Conservation (phyloP, 2,329 filamentous ascomycete genomes). For the Fusarium hainanense region DNA sequence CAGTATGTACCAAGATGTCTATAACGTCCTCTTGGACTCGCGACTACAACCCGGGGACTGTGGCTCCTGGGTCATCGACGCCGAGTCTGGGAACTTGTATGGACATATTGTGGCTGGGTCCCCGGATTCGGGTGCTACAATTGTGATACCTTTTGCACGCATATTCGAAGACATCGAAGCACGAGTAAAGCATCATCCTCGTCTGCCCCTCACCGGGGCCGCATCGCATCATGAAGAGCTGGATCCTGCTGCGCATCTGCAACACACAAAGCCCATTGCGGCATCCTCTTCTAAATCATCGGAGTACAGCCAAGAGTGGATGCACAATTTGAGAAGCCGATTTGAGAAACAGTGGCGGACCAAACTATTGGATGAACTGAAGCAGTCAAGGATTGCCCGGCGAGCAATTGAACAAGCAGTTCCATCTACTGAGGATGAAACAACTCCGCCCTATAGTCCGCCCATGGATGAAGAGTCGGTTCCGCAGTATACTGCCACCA, state of each 20-base stretch:
- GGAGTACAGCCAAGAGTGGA: conserved; percentile 76
- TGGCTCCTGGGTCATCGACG: background rate
- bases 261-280: background rate
- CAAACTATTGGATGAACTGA: conserved; percentile 87
- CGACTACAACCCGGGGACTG: background rate
- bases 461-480: background rate
- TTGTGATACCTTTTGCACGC: background rate
- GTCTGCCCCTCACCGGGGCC: background rate
- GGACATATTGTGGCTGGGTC: background rate
- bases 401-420: background rate
- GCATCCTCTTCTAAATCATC: background rate
- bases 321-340: conserved; percentile 80
- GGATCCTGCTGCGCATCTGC: background rate
- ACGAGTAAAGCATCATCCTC: background rate
- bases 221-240: rapidly evolving
- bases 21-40: background rate
- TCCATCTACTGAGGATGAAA: background rate
- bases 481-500: background rate
- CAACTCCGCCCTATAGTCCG: background rate
- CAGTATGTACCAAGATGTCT: background rate
- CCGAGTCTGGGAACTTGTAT: background rate
- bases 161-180: background rate
- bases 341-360: conserved; percentile 89
- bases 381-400: conserved; percentile 21
- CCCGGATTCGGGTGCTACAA: background rate